phyloP scores from a whole-genome alignment of 2,329 filamentous ascomycete species.

The Mariannaea elegans region DNA sequence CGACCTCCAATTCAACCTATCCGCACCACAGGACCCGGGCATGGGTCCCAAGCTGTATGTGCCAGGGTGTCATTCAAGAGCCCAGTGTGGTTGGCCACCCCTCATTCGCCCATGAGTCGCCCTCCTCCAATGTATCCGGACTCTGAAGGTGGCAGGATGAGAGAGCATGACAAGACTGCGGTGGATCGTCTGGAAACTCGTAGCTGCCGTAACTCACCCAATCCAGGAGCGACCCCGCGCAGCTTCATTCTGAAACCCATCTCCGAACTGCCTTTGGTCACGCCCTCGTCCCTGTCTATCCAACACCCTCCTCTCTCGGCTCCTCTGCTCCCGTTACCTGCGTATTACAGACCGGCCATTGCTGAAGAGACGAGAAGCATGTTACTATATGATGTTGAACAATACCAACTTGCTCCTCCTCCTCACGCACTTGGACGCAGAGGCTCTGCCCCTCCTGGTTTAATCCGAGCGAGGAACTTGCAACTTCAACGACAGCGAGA shows the following conservation, averaged over 20 bases:
- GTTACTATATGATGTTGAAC: constrained; percentile 21
- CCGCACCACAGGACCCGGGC: constrained; percentile 28
- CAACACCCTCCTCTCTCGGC: constrained; percentile 33
- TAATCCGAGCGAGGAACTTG: constrained; percentile 27
- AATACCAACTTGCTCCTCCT: background rate
- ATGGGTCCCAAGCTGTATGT: constrained; percentile 21
- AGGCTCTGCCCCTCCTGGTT: constrained; percentile 30
- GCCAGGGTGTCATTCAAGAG: constrained; percentile 31
- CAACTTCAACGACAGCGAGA: constrained; percentile 39
- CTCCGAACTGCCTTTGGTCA: constrained; percentile 21
- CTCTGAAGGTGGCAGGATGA: constrained; percentile 25
- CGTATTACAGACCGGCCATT: constrained; percentile 24
- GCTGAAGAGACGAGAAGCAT: constrained; percentile 33
- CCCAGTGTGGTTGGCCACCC: constrained; percentile 32
- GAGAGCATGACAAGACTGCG: constrained; percentile 28
- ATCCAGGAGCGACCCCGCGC: constrained; percentile 16
- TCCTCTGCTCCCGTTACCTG: constrained; percentile 22
- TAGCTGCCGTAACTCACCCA: constrained; percentile 15
- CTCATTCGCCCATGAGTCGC: constrained; percentile 31
- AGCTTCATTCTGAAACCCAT: constrained; percentile 29
- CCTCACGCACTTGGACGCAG: constrained; percentile 25
- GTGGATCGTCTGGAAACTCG: constrained; percentile 24
- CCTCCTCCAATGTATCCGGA: constrained; percentile 30
- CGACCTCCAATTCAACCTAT: constrained; percentile 37
- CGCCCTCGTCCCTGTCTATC: constrained; percentile 17